phyloP scores from a whole-genome alignment of 495 filamentous ascomycete species.

The Penicillium flavigenum region DNA sequence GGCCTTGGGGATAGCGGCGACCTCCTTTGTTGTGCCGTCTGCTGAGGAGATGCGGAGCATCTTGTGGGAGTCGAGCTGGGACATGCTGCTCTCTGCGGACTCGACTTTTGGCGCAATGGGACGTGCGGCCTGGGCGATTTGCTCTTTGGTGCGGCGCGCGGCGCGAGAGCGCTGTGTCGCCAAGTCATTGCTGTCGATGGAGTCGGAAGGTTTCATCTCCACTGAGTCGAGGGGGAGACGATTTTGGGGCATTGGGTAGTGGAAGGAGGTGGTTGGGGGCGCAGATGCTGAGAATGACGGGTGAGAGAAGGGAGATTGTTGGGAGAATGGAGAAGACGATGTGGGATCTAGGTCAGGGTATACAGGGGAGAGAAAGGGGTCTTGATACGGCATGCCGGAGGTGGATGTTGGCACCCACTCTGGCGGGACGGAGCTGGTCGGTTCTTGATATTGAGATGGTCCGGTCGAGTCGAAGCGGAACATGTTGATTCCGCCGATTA shows the following conservation, averaged over 20 bases:
- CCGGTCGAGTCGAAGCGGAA: slow-evolving; percentile 44
- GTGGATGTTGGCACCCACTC: slow-evolving; percentile 39
- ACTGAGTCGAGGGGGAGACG: slow-evolving; percentile 20
- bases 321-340: slow-evolving; percentile 13
- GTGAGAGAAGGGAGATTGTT: slow-evolving; percentile 29
- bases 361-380: slow-evolving; percentile 30
- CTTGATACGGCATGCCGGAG: slow-evolving; percentile 28
- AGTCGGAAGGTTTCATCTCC: slow-evolving; percentile 40
- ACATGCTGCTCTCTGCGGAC: slow-evolving; percentile 20
- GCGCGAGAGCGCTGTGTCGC: slow-evolving; percentile 34
- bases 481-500: slow-evolving; percentile 46
- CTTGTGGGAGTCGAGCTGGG: slow-evolving; percentile 37
- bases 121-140: slow-evolving; percentile 42
- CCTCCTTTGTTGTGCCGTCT: slow-evolving; percentile 59
- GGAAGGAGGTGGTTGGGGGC: slow-evolving; percentile 30
- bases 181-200: slow-evolving; percentile 35
- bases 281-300: slow-evolving; percentile 39
- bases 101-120: slow-evolving; percentile 49
- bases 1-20: slow-evolving; percentile 65
- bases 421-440: slow-evolving; percentile 32
- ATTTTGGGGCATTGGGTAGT: slow-evolving; percentile 17
- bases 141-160: slow-evolving; percentile 45
- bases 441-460: slow-evolving; percentile 32
- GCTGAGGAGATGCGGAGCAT: slow-evolving; percentile 58
- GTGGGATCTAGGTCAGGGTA: slow-evolving; percentile 33